Conservation (phyloP, 2,329 filamentous ascomycete genomes). For the Colletotrichum spaethianum region DNA sequence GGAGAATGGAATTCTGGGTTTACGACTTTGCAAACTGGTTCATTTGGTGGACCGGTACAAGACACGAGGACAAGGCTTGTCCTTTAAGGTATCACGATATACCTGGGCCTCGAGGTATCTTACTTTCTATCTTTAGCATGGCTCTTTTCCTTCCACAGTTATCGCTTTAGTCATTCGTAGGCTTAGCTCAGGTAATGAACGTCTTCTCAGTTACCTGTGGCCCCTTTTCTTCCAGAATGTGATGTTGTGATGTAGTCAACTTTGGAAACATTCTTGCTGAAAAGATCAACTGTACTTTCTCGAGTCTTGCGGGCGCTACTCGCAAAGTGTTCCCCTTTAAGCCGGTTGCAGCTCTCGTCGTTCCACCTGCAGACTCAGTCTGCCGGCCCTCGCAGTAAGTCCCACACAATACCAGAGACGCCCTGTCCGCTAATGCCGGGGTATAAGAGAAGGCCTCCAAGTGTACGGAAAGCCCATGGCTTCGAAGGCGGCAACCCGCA, state of each 20-base stretch:
- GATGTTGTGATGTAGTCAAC: background rate
- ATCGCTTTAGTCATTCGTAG: conserved; percentile 15
- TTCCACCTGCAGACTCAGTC: background rate
- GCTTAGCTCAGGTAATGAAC: conserved; percentile 5
- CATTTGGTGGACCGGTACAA: background rate
- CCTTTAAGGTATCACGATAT: conserved; percentile 1
- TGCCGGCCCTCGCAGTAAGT: background rate
- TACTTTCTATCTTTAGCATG: conserved; percentile 22
- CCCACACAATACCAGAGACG: background rate
- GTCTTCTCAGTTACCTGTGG: background rate
- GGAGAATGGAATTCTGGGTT: conserved; percentile 5
- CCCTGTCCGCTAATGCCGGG: too few species aligned
- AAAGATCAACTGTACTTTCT: too few species aligned
- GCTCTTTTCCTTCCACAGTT: conserved; percentile 3
- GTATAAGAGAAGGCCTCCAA: background rate
- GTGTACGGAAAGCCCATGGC: too few species aligned
- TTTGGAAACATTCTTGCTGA: background rate
- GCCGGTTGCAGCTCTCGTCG: too few species aligned
- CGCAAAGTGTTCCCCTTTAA: background rate
- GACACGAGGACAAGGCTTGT: background rate
- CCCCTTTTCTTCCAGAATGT: background rate
- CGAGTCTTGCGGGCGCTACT: background rate
- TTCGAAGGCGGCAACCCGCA: background rate
- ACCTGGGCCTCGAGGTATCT: conserved; percentile 5
- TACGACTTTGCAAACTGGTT: background rate